Conservation (phyloP, 1,139 yeast genomes). For the Blastobotrys capitulatus region DNA sequence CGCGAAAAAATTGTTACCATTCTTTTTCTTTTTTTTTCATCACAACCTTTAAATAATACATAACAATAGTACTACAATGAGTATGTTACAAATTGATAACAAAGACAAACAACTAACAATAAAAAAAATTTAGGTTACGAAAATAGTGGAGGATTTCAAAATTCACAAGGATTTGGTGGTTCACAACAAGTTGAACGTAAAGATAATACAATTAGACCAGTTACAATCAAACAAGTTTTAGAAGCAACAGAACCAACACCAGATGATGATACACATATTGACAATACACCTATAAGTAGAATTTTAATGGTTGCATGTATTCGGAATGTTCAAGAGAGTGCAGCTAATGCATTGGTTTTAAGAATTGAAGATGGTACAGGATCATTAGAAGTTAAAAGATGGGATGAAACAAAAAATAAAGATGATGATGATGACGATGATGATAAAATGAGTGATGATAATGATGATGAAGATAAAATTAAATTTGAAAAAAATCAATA, state of each 20-base stretch:
- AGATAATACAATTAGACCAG: conserved; percentile 54
- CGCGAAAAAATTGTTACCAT: background rate
- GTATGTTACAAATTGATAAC: background rate
- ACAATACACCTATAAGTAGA: conserved; percentile 56
- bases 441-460: conserved; percentile 15
- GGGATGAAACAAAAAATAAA: conserved; percentile 27
- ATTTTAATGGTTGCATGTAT: conserved; percentile 63
- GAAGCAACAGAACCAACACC: conserved; percentile 59
- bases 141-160: conserved; percentile 8
- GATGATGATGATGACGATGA: conserved; percentile 26
- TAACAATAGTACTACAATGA: background rate
- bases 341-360: conserved; percentile 48
- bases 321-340: conserved; percentile 48
- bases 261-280: conserved; percentile 68
- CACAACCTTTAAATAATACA: no score
- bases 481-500: conserved; percentile 43
- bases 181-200: conserved; percentile 3
- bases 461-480: conserved; percentile 27
- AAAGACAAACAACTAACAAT: background rate
- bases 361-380: conserved; percentile 87
- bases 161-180: background rate
- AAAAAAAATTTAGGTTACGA: conserved; percentile 2
- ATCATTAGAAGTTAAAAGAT: conserved; percentile 58
- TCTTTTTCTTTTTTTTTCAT: background rate
- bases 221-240: conserved; percentile 72